Evolutionary conservation across 2,329 filamentous ascomycete genomes (phyloP).

Genomic region (Mycogone perniciosa): DNA sequence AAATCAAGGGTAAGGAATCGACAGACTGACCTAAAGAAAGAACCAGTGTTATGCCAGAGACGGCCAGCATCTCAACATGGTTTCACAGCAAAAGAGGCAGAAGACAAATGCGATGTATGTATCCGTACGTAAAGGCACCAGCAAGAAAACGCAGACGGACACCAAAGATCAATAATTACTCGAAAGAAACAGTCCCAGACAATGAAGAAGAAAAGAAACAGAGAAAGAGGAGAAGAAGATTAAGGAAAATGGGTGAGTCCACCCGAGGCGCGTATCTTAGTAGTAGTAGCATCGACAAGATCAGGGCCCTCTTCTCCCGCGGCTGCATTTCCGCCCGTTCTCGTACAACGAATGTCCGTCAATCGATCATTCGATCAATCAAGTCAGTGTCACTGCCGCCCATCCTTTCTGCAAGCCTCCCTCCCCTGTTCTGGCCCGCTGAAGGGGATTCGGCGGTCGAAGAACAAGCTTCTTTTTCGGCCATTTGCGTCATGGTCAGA

Average conservation of each 20-base stretch:
- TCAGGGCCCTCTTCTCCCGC: background rate
- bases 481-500: background rate
- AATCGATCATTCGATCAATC: background rate
- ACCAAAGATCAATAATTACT: background rate
- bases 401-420: background rate
- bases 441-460: background rate
- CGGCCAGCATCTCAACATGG: conserved; percentile 32
- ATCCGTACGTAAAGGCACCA: conserved; percentile 1
- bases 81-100: conserved; percentile 13
- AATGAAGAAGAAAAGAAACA: conserved; percentile 4
- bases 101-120: conserved; percentile 2
- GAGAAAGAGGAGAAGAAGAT: conserved; percentile 13
- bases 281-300: conserved; percentile 6
- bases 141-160: background rate
- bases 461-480: conserved; percentile 5
- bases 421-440: background rate
- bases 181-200: background rate
- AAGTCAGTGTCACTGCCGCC: conserved; percentile 8
- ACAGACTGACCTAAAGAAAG: conserved; percentile 15
- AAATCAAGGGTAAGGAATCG: background rate
- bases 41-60: conserved; percentile 13
- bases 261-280: background rate
- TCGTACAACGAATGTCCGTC: background rate
- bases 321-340: background rate
- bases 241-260: background rate